A percentile compares a stretch with the other conserved stretches of the same genome.
Evolutionary conservation across 2,329 filamentous ascomycete genomes (phyloP).

Genomic region (Botryotinia narcissicola): DNA sequence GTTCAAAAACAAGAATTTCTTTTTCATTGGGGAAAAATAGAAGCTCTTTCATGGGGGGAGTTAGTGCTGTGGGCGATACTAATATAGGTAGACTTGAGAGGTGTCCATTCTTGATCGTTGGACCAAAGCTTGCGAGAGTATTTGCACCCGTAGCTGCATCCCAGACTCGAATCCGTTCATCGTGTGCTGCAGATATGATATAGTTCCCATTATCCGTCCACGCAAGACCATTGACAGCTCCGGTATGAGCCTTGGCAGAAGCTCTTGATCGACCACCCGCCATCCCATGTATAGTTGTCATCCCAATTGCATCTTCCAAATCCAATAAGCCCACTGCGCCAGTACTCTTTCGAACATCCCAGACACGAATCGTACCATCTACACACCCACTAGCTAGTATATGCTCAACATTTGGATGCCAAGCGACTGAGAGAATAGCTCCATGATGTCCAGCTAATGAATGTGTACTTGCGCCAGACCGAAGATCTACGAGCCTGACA

Average conservation of each 20-base stretch:
- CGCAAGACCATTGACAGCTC: slow-evolving; percentile 77
- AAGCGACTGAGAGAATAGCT: slow-evolving; percentile 66
- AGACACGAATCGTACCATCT: slow-evolving; percentile 80
- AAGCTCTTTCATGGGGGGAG: slow-evolving; percentile 57
- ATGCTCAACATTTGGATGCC: slow-evolving; percentile 80
- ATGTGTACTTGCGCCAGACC: slow-evolving; percentile 74
- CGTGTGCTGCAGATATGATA: slow-evolving; percentile 78
- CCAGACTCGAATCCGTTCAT: slow-evolving; percentile 85
- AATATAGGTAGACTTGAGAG: slow-evolving; percentile 61
- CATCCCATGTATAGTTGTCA: slow-evolving; percentile 47
- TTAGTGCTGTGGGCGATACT: slow-evolving; percentile 59
- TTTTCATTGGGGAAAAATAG: slow-evolving; percentile 80
- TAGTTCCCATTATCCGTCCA: slow-evolving; percentile 80
- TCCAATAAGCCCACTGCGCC: slow-evolving; percentile 76
- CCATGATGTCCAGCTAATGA: slow-evolving; percentile 67
- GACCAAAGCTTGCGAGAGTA: slow-evolving; percentile 84
- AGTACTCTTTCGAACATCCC: slow-evolving; percentile 80
- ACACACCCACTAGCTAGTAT: slow-evolving; percentile 80
- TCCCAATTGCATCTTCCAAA: slow-evolving; percentile 75
- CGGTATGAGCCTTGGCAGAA: slow-evolving; percentile 68
- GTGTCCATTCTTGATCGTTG: slow-evolving; percentile 71
- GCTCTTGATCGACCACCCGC: slow-evolving; percentile 44
- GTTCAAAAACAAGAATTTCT: slow-evolving; percentile 75
- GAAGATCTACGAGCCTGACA: slow-evolving; percentile 81
- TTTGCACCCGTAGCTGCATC: slow-evolving; percentile 77